These are phyloP conservation scores for Sarocladium brachiariae DNA, from an alignment of 2,329 filamentous ascomycete genomes.

Conservation along the genomic window DNA sequence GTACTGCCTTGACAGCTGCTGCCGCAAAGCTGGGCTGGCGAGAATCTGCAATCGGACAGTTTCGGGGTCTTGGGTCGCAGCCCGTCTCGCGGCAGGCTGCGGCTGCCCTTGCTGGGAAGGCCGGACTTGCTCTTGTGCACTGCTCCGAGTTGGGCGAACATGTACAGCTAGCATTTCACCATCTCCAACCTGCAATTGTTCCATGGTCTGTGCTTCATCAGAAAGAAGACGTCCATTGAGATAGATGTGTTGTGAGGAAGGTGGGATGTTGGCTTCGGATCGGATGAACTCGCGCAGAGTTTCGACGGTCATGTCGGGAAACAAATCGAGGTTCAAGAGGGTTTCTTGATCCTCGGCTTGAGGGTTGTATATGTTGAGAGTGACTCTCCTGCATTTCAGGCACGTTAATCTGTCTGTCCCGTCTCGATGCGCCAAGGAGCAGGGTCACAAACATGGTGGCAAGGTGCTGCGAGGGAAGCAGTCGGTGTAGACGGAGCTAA, in stretches of 20 bases:
- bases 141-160: conserved; percentile 54
- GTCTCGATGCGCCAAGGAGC: no score
- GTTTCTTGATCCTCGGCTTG: conserved; percentile 62
- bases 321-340: conserved; percentile 75
- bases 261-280: conserved; percentile 70
- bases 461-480: neutral
- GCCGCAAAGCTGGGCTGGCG: conserved; percentile 66
- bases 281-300: conserved; percentile 84
- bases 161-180: conserved; percentile 91
- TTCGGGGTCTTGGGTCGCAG: conserved; percentile 61
- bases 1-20: conserved; percentile 62
- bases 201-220: conserved; percentile 73
- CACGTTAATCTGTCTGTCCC: neutral
- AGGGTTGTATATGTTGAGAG: conserved; percentile 74
- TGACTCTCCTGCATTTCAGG: conserved; percentile 62
- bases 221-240: conserved; percentile 78
- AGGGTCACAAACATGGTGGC: neutral
- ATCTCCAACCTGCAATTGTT: conserved; percentile 73
- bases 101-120: conserved; percentile 26
- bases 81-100: conserved; percentile 1
- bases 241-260: conserved; percentile 73
- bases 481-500: no score
- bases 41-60: conserved; percentile 76
- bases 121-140: conserved; percentile 24
- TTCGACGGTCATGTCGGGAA: conserved; percentile 73